Evolutionary conservation across 2,329 filamentous ascomycete genomes (phyloP).

Genomic region (Trichoderma sp.): DNA sequence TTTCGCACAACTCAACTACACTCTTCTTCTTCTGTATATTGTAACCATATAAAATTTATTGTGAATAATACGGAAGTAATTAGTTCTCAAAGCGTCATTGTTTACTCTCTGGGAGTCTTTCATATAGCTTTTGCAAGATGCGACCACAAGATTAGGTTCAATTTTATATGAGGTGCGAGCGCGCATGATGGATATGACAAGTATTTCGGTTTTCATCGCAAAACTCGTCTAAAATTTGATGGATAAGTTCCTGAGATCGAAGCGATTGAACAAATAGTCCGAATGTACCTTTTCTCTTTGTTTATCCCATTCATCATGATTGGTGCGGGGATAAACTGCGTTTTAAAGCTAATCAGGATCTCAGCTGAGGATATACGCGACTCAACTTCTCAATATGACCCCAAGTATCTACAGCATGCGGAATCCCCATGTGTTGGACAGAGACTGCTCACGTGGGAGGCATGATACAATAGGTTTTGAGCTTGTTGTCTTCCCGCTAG

Average conservation of each 20-base stretch:
- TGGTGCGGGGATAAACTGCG: not conserved
- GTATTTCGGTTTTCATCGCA: accelerated
- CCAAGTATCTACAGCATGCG: not conserved
- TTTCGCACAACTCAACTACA: not conserved
- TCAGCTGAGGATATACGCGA: not conserved
- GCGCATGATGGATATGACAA: not conserved
- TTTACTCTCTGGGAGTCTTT: not conserved
- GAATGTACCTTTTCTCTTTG: not conserved
- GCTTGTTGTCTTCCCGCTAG: not conserved
- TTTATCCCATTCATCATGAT: not conserved
- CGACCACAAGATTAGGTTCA: not conserved
- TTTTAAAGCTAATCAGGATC: not conserved
- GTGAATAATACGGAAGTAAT: accelerated
- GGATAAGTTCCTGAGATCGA: not conserved
- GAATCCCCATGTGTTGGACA: not conserved
- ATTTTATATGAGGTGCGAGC: not conserved
- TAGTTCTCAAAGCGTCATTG: not conserved
- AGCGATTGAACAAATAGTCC: not conserved
- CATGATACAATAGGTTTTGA: not conserved
- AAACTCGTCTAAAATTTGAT: not conserved
- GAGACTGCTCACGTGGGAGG: not conserved
- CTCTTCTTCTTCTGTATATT: not conserved
- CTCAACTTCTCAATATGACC: not conserved
- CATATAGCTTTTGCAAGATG: not conserved
- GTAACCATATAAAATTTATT: not conserved